phyloP scores from a whole-genome alignment of 345 rosid species.

The Triadica sebifera region DNA sequence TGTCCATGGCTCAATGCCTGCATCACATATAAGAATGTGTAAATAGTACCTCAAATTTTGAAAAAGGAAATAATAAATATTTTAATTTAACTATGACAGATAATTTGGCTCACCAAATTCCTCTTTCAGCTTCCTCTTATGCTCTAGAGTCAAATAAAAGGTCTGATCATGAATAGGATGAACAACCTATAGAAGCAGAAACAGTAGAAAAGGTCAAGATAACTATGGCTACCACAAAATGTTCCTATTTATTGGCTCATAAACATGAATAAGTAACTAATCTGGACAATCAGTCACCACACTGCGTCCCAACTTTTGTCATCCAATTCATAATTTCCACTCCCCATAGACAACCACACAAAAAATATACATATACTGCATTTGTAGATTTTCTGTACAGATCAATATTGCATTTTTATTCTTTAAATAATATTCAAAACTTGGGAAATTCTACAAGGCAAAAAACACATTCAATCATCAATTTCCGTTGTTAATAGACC shows the following conservation, averaged over 20 bases:
- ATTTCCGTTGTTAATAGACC: background rate
- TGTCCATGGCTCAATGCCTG: slow-evolving; percentile 72
- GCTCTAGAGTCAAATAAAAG: slow-evolving; percentile 57
- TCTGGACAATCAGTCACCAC: background rate
- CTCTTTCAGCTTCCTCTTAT: slow-evolving; percentile 64
- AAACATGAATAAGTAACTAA: background rate
- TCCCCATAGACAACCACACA: background rate
- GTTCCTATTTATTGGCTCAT: background rate
- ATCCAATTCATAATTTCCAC: background rate
- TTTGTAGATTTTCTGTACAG: background rate
- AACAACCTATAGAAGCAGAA: slow-evolving; percentile 42
- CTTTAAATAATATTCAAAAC: background rate
- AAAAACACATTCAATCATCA: background rate
- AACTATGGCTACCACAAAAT: background rate
- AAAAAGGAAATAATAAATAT: background rate
- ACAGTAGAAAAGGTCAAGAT: background rate
- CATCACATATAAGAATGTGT: background rate
- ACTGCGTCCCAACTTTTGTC: background rate
- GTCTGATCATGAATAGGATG: slow-evolving; percentile 75
- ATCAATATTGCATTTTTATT: background rate
- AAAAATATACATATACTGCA: background rate
- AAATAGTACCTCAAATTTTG: background rate
- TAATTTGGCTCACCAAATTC: slow-evolving; percentile 52
- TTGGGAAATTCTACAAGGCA: too few species aligned
- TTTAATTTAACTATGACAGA: background rate